Evolutionary conservation across 306 rosid species (phyloP), one percentile per base, ranked within the genome.

Genomic region (Quercus robur): DNA sequence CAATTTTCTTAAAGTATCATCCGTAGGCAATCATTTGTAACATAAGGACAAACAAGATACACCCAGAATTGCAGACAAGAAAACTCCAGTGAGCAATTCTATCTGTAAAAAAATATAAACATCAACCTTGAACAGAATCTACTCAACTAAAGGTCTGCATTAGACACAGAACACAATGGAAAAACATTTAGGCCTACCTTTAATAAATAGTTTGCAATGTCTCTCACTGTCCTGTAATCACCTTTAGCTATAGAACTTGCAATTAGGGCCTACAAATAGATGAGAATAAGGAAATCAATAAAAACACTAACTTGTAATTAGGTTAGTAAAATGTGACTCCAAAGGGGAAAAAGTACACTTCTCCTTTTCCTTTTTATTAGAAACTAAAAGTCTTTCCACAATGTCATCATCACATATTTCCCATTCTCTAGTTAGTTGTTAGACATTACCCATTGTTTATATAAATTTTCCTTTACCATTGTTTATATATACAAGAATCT

Each of bases 231-330:
- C 83, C 81, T 83, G 86, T 95, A 89, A 78, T 95, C 96, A 55
- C 86, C 89, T 90, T 91, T 89, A 35, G 99, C 93, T 58, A 87
- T 26, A 84, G 87, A 91, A 86, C 97, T 93, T 67, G 99, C 98
- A 77, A 88, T 80, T 79, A 93, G 76, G 71, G 99, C 97, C 99
- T 95, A 87, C 71, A 80, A 77, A 86, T 4, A 73, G 41, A 77
- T 20, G 49, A 54, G 71, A 25, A 59, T 67, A 74, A 38, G 15
- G 11, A 85, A 87, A 86, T 52, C 26, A 30, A 66, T 57, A 56
- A 41, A 28, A 23, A 54, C 35, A 6, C 17, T 0, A 70, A 26
- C 55, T 75, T 28, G 70, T 66, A n/a, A 25, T 2, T 44, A 56
- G 41, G 20, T 51, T 41, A 8, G 56, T 57, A 63, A 46, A 70